Base-by-base conservation (phyloP, 176 grass and related monocot species). In the Cenchrus americanus region DNA sequence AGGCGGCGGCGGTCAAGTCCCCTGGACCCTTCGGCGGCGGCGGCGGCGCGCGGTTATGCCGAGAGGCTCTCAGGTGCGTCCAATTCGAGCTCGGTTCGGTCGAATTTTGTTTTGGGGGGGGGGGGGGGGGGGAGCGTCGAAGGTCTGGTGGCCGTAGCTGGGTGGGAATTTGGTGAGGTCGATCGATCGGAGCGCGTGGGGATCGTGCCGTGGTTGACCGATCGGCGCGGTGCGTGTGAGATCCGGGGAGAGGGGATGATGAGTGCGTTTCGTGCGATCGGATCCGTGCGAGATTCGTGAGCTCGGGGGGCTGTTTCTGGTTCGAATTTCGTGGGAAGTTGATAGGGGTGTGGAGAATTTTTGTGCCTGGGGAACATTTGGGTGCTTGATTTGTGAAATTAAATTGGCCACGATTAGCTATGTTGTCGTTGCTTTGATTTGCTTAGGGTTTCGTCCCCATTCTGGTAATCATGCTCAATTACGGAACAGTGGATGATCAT, bases 21-120 rank as follows among this genome's bases (percentile, higher is more conserved):
- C 70, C 85, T 44, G 84, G 71, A 86, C 80, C 83, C 71, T 57
- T 54, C 69, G 61, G 86, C 76, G 90, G 82, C 62, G 58, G 77
- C 61, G 63, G 71, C 19, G 82, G 82, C 78, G 69, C 79, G 83
- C 46, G 75, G 90, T 83, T 92, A 92, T 92, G 90, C 86, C 79
- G 68, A 85, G 83, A 86, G 90, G 90, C 90, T 23, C 76, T 54
- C 61, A 89, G 83, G 83, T 88, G 13, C 47, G 78, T 71, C 23
- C 55, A 40, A 59, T 77, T 70, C 65, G 7, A 42, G 24, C 23
- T 12, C 12, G 23, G 0, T 60, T 44, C 11, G 58, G 47, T 10
- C 13, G 57, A 62, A 62, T 57, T 71, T 48, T 23, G 5, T 19
- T n/a, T n/a, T n/a, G n/a, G n/a, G n/a, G n/a, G n/a, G n/a, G n/a